Percentiles rank a stretch among this genome's conserved stretches.
These are phyloP conservation scores for Jaapia argillacea DNA, from an alignment of 768 basidiomycete genomes.

Conservation along the genomic window DNA sequence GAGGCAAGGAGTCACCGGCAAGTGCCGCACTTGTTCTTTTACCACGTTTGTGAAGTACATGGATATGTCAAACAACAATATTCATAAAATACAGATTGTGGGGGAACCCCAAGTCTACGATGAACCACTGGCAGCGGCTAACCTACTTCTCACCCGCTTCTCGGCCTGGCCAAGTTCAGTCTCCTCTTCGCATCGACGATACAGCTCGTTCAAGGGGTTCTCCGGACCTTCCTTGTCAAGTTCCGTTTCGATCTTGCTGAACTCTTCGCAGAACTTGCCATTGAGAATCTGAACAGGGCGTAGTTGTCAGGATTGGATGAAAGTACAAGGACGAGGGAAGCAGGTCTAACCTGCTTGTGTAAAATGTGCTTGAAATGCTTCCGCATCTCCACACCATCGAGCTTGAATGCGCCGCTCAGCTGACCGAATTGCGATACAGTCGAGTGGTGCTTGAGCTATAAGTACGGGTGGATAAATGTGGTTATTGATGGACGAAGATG, in stretches of 20 bases:
- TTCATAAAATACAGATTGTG: no score
- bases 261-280: slow-evolving; percentile 46
- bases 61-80: neutral
- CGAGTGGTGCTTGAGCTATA: slow-evolving; percentile 54
- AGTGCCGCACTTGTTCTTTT: neutral
- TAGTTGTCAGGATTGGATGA: neutral
- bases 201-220: slow-evolving; percentile 48
- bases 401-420: slow-evolving; percentile 42
- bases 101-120: no score
- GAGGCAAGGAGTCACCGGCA: neutral
- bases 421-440: slow-evolving; percentile 55
- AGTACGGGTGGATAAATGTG: neutral
- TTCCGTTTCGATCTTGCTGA: slow-evolving; percentile 44
- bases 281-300: slow-evolving; percentile 40
- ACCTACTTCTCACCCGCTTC: slow-evolving; percentile 41
- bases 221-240: slow-evolving; percentile 42
- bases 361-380: slow-evolving; percentile 50
- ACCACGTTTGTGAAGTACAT: neutral
- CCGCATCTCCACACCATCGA: slow-evolving; percentile 39
- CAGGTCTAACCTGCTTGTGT: slow-evolving; percentile 37
- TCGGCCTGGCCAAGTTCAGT: slow-evolving; percentile 49
- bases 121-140: no score
- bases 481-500: slow-evolving; percentile 3
- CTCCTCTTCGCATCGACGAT: slow-evolving; percentile 37
- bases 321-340: neutral